These are phyloP conservation scores for Suhomyces coccinellae DNA, from an alignment of 1,139 yeast species.

Conservation along the genomic window DNA sequence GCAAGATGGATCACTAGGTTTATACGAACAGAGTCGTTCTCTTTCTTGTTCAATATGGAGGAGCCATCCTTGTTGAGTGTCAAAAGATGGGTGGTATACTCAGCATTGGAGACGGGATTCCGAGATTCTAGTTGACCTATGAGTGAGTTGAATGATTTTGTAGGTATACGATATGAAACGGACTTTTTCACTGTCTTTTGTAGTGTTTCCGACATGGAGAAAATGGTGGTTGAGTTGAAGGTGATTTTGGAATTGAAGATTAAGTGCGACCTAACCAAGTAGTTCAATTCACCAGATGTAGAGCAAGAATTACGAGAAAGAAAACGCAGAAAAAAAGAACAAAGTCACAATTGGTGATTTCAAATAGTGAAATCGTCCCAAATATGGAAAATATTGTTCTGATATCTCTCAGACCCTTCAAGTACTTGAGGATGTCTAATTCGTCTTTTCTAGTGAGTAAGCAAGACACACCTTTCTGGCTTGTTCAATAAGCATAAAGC, in stretches of 20 bases:
- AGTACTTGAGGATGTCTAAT: too few relatives aligned
- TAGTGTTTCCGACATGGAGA: slow-evolving; percentile 10
- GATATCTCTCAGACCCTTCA: too few relatives aligned
- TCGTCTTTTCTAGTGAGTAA: too few relatives aligned
- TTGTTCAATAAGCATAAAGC: too few relatives aligned
- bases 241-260: background rate
- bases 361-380: too few relatives aligned
- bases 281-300: too few relatives aligned
- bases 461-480: too few relatives aligned
- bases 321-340: background rate
- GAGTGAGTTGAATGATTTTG: slow-evolving; percentile 18
- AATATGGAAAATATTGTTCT: too few relatives aligned
- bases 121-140: slow-evolving; percentile 18
- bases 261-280: background rate
- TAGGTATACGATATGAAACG: slow-evolving; percentile 15
- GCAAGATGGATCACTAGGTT: slow-evolving; percentile 16
- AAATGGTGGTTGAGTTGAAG: background rate
- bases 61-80: slow-evolving; percentile 16
- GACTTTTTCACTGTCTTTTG: slow-evolving; percentile 19
- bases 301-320: background rate
- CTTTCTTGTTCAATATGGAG: slow-evolving; percentile 11
- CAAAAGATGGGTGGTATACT: slow-evolving; percentile 14
- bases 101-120: slow-evolving; percentile 16
- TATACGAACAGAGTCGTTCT: slow-evolving; percentile 10
- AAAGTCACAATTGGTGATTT: too few relatives aligned